Conservation (phyloP, 768 basidiomycete genomes). For the Boletus rex-veris region DNA sequence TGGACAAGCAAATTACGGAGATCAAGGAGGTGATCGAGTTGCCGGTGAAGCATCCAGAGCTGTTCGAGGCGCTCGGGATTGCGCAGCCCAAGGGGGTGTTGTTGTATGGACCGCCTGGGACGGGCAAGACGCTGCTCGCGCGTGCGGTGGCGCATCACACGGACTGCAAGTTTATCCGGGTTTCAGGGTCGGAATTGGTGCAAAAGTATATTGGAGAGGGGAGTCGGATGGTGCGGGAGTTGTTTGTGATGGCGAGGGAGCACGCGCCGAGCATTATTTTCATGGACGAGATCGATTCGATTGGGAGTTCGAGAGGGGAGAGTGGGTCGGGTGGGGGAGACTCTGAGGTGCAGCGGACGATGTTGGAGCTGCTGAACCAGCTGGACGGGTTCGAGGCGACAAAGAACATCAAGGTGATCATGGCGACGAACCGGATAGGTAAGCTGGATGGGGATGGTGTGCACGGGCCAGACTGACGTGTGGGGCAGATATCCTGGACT, state of each 20-base stretch:
- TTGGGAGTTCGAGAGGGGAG: conserved; percentile 89
- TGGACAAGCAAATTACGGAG: conserved; percentile 97
- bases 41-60: conserved; percentile 95
- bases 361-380: conserved; percentile 87
- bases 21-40: conserved; percentile 99
- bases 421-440: conserved; percentile 98
- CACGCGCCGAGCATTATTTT: conserved; percentile 98
- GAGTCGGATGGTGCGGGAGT: conserved; percentile 91
- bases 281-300: conserved; percentile 99
- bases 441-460: neutral
- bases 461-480: conserved; percentile 4
- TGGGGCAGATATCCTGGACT: conserved; percentile 81
- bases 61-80: conserved; percentile 94
- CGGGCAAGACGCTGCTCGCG: conserved; percentile 93
- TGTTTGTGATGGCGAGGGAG: conserved; percentile 98
- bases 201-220: conserved; percentile 99
- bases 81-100: conserved; percentile 96
- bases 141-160: conserved; percentile 97
- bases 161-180: conserved; percentile 96
- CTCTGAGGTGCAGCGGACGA: conserved; percentile 86
- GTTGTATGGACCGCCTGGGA: conserved; percentile 93
- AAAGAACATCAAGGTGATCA: conserved; percentile 86
- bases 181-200: conserved; percentile 89
- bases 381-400: conserved; percentile 84
- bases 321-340: conserved; percentile 75